Evolutionary conservation across 139 green algal species (phyloP).

Genomic region (Picochlorum costavermella): DNA sequence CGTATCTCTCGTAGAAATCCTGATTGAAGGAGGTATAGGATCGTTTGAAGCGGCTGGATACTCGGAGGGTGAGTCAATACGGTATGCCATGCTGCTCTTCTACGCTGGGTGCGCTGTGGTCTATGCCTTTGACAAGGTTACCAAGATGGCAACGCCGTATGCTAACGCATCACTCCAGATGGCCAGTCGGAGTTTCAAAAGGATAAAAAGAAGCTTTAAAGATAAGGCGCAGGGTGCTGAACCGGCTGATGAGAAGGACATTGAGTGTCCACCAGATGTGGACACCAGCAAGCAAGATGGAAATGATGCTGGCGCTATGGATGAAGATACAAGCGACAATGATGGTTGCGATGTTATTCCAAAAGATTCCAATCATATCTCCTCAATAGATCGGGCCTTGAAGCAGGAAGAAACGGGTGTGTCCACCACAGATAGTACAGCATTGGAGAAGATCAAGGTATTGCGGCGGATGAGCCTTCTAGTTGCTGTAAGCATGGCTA

Average conservation of each 20-base stretch:
- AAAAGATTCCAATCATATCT: no score
- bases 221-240: no score
- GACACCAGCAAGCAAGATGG: background rate
- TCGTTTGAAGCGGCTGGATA: conserved; percentile 34
- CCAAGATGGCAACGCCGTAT: conserved; percentile 23
- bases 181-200: background rate
- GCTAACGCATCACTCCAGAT: background rate
- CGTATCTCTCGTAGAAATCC: conserved; percentile 61
- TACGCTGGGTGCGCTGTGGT: conserved; percentile 47
- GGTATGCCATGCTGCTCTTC: conserved; percentile 52
- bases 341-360: background rate
- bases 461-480: conserved; percentile 34
- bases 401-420: conserved; percentile 10
- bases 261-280: background rate
- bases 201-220: background rate
- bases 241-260: no score
- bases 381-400: conserved; percentile 13
- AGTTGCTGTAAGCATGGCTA: conserved; percentile 36
- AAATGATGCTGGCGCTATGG: background rate
- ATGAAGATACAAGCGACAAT: no score
- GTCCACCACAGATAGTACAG: no score
- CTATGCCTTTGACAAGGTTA: conserved; percentile 35
- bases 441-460: background rate
- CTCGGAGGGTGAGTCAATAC: conserved; percentile 19
- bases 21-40: conserved; percentile 34